Evolutionary conservation across 164 flowering plant genomes (phyloP).

Genomic region (Aristolochia fimbriata): DNA sequence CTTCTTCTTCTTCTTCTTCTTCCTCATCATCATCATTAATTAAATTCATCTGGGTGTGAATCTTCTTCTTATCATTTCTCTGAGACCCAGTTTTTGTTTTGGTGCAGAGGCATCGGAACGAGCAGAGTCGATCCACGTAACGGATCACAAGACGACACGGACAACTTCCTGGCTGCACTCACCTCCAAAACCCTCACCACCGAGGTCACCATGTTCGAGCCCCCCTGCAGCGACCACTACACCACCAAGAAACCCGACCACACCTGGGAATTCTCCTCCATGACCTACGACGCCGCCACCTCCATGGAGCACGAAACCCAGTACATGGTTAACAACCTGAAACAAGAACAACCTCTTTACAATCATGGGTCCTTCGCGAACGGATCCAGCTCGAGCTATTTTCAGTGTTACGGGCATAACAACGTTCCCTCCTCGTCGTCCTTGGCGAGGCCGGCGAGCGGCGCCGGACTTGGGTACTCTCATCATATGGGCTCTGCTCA

Average conservation of each 20-base stretch:
- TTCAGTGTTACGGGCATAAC: slow-evolving; percentile 24
- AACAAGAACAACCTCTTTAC: slow-evolving; percentile 9
- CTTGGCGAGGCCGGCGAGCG: background rate
- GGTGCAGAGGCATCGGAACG: slow-evolving; percentile 28
- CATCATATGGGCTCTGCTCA: background rate
- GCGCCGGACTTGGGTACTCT: background rate
- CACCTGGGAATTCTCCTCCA: slow-evolving; percentile 39
- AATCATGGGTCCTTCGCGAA: slow-evolving; percentile 1
- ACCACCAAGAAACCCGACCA: slow-evolving; percentile 41
- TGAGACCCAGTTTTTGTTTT: background rate
- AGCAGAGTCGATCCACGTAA: slow-evolving; percentile 26
- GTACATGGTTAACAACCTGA: slow-evolving; percentile 11
- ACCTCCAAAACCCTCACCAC: slow-evolving; percentile 32
- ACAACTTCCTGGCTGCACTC: slow-evolving; percentile 27
- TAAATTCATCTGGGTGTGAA: too few relatives aligned
- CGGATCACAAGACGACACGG: slow-evolving; percentile 33
- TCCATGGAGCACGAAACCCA: slow-evolving; percentile 20
- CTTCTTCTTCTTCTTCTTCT: too few relatives aligned
- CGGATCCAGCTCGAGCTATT: slow-evolving; percentile 6
- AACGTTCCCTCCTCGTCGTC: background rate
- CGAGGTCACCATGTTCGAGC: slow-evolving; percentile 30
- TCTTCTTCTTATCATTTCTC: too few relatives aligned
- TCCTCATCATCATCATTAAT: too few relatives aligned
- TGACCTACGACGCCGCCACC: slow-evolving; percentile 7
- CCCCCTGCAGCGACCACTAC: slow-evolving; percentile 31